Percentiles rank a stretch among this genome's conserved stretches.
phyloP scores from a whole-genome alignment of 2,329 filamentous ascomycete species.

The Fusarium pininemorale region DNA sequence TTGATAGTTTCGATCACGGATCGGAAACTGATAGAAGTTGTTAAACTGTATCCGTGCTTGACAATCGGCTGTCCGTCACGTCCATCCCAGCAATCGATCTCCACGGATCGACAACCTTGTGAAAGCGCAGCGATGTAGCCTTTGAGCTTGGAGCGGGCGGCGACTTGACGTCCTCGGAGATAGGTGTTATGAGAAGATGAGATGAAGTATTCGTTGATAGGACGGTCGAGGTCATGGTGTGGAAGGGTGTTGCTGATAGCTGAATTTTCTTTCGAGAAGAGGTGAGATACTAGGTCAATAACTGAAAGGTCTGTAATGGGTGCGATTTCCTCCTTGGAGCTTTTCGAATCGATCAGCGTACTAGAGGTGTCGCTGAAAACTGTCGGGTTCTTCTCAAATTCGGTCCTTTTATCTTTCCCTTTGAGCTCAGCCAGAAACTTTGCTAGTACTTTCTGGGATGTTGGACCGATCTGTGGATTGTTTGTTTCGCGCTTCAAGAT shows the following conservation, averaged over 20 bases:
- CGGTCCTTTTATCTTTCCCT: neutral
- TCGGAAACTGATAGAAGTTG: constrained; percentile 8
- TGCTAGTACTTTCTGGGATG: neutral
- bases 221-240: neutral
- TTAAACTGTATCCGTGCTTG: constrained; percentile 28
- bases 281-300: neutral
- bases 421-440: neutral
- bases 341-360: neutral
- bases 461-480: accelerated
- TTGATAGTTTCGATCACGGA: neutral
- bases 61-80: constrained; percentile 15
- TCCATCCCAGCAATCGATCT: constrained; percentile 25
- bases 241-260: neutral
- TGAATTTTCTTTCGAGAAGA: neutral
- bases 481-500: neutral
- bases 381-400: accelerated
- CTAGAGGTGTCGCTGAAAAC: neutral
- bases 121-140: constrained; percentile 10
- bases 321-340: neutral
- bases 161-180: constrained; percentile 12
- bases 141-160: constrained; percentile 3
- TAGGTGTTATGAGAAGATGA: constrained; percentile 30
- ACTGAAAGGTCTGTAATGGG: accelerated
- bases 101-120: constrained; percentile 14
- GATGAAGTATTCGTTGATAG: constrained; percentile 27